Percentiles rank a stretch among this genome's conserved stretches.
Conservation (phyloP, 257 asterid species). For the Solanum etuberosum region DNA sequence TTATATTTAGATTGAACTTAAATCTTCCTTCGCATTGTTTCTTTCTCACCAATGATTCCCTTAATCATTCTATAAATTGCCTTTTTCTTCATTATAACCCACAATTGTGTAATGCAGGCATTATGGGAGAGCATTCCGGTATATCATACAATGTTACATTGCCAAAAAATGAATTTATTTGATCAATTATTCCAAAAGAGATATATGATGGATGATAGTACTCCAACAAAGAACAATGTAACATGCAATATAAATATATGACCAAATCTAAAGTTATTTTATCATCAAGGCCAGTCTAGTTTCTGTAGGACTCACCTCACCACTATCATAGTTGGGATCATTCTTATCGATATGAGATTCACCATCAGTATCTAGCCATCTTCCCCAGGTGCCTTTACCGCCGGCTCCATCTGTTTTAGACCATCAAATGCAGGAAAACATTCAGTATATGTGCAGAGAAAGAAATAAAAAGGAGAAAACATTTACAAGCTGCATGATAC, state of each 20-base stretch:
- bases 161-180: not conserved
- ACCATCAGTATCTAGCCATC: conserved; percentile 72
- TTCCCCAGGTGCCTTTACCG: conserved; percentile 99
- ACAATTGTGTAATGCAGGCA: not conserved
- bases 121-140: not conserved
- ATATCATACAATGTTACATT: not conserved
- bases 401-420: conserved; percentile 87
- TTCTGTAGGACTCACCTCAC: conserved; percentile 48
- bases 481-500: not conserved
- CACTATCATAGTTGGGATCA: conserved; percentile 97
- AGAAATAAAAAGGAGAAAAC: not conserved
- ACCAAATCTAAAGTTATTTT: not conserved
- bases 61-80: not conserved
- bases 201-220: not conserved
- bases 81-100: not conserved
- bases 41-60: not conserved
- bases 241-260: not conserved
- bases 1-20: not conserved
- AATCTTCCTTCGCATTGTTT: not conserved
- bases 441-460: not conserved
- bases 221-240: not conserved
- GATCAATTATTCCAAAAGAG: not conserved
- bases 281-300: not conserved
- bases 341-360: conserved; percentile 56
- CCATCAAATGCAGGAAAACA: conserved; percentile 10